Percentiles rank a stretch among this genome's conserved stretches.
Conservation (phyloP, 176 grass and related monocot species). For the Urochloa ruziziensis region DNA sequence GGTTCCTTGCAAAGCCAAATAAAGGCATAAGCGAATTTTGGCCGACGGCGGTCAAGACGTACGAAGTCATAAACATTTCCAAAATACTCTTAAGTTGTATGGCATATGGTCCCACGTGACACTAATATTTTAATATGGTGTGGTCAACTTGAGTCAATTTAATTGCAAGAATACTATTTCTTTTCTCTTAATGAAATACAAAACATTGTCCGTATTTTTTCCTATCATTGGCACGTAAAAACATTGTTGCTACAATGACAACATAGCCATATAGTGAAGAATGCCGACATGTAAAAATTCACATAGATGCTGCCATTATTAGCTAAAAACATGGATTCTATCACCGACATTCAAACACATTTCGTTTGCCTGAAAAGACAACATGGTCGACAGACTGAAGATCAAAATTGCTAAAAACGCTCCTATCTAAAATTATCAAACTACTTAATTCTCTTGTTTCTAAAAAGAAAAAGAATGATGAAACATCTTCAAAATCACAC, state of each 20-base stretch:
- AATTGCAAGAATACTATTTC: no score
- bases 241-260: neutral
- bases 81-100: no score
- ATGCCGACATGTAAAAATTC: neutral
- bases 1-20: no score
- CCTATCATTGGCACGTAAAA: no score
- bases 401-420: neutral
- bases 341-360: neutral
- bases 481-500: slow-evolving; percentile 40
- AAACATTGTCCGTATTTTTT: no score
- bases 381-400: neutral
- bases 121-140: no score
- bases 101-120: no score
- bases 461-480: neutral
- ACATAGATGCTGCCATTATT: neutral
- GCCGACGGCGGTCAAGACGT: no score
- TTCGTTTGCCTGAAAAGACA: neutral
- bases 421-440: neutral
- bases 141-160: no score
- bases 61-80: no score
- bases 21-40: no score
- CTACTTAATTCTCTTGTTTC: neutral
- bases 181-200: no score
- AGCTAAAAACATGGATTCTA: neutral
- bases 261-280: neutral